A percentile compares a stretch with the other conserved stretches of the same genome.
Conservation (phyloP, 306 rosid species). For the Myrica gale region DNA sequence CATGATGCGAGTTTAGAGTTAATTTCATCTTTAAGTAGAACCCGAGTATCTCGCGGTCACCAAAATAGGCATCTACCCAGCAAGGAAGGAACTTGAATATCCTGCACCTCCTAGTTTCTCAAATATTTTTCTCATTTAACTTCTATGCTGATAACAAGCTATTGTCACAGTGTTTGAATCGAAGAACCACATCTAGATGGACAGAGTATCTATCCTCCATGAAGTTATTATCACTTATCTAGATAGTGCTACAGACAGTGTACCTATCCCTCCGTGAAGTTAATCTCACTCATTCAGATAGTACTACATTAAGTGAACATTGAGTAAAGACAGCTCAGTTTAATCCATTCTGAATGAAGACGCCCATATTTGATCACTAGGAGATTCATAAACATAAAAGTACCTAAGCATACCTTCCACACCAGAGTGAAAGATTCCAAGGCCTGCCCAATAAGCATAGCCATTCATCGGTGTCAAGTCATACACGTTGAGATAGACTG, state of each 20-base stretch:
- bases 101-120: background rate
- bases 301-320: background rate
- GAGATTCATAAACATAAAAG: slow-evolving; percentile 20
- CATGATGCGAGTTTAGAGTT: background rate
- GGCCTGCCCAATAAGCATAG: slow-evolving; percentile 90
- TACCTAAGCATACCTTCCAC: slow-evolving; percentile 65
- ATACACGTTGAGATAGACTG: slow-evolving; percentile 90
- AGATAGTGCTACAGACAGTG: background rate
- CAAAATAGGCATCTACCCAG: slow-evolving; percentile 5
- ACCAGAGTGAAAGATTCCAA: slow-evolving; percentile 96
- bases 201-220: background rate
- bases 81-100: background rate
- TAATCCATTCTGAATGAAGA: background rate
- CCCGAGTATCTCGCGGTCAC: background rate
- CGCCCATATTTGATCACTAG: background rate
- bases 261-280: too few species aligned
- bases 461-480: slow-evolving; percentile 97
- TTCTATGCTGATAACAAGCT: background rate
- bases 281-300: too few species aligned
- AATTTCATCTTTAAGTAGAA: slow-evolving; percentile 6
- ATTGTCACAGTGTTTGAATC: background rate
- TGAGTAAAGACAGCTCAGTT: background rate
- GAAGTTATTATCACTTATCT: background rate
- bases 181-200: background rate
- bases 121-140: background rate